Conservation (phyloP, 192 early-diverging fungal species). For the Coemansia sp. region DNA sequence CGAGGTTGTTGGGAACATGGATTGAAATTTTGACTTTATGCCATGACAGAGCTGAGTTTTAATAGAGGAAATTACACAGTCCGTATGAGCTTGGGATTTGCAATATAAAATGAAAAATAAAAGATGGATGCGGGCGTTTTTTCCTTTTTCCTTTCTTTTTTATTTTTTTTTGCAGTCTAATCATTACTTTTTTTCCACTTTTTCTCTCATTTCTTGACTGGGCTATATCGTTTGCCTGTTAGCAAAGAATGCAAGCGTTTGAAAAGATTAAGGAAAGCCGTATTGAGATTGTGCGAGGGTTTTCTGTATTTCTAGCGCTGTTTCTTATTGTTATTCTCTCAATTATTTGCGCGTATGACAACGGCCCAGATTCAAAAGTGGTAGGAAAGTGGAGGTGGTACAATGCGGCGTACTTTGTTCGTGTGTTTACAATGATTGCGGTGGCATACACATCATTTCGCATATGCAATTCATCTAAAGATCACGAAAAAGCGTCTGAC, state of each 20-base stretch:
- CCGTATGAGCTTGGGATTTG: too few relatives aligned
- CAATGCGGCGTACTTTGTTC: not conserved
- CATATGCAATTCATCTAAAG: not conserved
- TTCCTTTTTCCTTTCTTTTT: too few relatives aligned
- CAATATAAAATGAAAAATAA: too few relatives aligned
- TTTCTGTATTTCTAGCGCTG: not conserved
- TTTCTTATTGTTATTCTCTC: not conserved
- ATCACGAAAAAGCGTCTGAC: not conserved
- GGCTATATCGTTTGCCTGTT: not conserved
- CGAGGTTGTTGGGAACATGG: too few relatives aligned
- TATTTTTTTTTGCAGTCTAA: too few relatives aligned
- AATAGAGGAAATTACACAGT: too few relatives aligned
- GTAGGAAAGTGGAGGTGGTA: not conserved
- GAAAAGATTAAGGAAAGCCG: not conserved
- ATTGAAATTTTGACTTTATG: too few relatives aligned
- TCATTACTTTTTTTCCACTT: not conserved
- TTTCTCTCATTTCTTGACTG: not conserved
- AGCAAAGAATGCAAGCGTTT: not conserved
- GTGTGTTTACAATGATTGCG: not conserved
- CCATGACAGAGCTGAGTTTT: too few relatives aligned
- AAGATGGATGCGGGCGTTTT: too few relatives aligned
- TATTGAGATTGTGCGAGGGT: not conserved
- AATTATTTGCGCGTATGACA: not conserved
- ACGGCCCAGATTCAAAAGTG: not conserved
- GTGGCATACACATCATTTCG: not conserved